Evolutionary conservation across 2,329 filamentous ascomycete genomes (phyloP).

Genomic region (Aureobasidium mangrovei): DNA sequence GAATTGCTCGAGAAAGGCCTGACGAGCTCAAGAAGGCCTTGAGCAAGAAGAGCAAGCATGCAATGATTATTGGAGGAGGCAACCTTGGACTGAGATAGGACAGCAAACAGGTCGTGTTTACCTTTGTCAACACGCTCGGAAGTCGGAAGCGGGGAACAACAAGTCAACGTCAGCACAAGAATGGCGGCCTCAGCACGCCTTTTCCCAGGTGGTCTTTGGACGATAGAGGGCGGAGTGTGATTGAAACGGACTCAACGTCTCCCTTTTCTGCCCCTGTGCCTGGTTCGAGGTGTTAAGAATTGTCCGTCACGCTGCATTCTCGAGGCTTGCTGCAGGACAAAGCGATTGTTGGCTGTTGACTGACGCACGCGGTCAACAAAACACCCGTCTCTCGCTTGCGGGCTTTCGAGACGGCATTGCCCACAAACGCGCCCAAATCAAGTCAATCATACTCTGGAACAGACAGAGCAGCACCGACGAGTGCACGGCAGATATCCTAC

Average conservation of each 20-base stretch:
- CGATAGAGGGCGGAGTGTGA: not conserved
- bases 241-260: constrained; percentile 9
- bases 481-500: not conserved
- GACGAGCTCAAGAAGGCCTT: not conserved
- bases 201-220: constrained; percentile 3
- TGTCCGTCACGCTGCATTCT: not conserved
- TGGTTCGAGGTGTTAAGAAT: constrained; percentile 4
- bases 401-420: not conserved
- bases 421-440: not conserved
- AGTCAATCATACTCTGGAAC: no score
- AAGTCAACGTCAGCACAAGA: constrained; percentile 9
- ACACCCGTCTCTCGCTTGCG: constrained; percentile 7
- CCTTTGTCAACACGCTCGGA: constrained; percentile 1
- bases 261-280: constrained; percentile 7
- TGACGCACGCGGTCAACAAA: constrained; percentile 8
- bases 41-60: not conserved
- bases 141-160: constrained; percentile 7
- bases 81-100: not conserved
- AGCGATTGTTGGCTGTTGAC: constrained; percentile 7
- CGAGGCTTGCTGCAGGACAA: constrained; percentile 1
- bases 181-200: constrained; percentile 4
- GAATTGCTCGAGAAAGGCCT: no score
- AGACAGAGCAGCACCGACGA: not conserved
- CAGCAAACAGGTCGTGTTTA: not conserved
- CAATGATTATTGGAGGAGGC: not conserved